phyloP scores from a whole-genome alignment of 805 yeast species.

The Komagataella mondaviorum region DNA sequence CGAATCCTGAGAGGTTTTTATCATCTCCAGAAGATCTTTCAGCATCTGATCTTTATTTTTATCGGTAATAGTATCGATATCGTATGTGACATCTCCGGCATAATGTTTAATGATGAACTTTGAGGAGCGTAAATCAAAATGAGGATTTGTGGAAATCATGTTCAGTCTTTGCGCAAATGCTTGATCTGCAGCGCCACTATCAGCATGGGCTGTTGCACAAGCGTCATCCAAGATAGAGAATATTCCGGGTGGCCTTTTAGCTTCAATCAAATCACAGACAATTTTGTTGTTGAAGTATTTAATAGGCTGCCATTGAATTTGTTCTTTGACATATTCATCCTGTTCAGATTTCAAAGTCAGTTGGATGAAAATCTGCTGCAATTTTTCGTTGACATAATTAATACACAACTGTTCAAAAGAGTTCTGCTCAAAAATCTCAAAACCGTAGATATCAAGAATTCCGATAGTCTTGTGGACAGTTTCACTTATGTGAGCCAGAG shows the following conservation, averaged over 20 bases:
- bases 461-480: slow-evolving; percentile 59
- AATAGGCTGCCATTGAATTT: slow-evolving; percentile 95
- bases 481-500: slow-evolving; percentile 41
- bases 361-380: slow-evolving; percentile 94
- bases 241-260: slow-evolving; percentile 88
- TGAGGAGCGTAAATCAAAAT: slow-evolving; percentile 77
- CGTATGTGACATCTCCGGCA: slow-evolving; percentile 97
- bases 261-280: slow-evolving; percentile 93
- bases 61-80: slow-evolving; percentile 82
- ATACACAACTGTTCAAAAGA: slow-evolving; percentile 93
- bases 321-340: slow-evolving; percentile 91
- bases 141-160: slow-evolving; percentile 68
- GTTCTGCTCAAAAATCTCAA: slow-evolving; percentile 90
- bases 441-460: slow-evolving; percentile 90
- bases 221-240: slow-evolving; percentile 96
- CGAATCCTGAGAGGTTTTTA: slow-evolving; percentile 54
- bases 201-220: slow-evolving; percentile 97
- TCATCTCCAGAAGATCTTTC: slow-evolving; percentile 72
- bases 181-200: slow-evolving; percentile 91
- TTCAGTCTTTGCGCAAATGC: slow-evolving; percentile 87
- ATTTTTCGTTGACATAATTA: slow-evolving; percentile 89
- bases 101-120: slow-evolving; percentile 90
- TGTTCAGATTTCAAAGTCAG: slow-evolving; percentile 93
- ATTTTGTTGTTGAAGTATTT: slow-evolving; percentile 92
- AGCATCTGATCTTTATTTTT: slow-evolving; percentile 92